Evolutionary conservation across 768 basidiomycete genomes (phyloP).

Genomic region (Mycena rebaudengoi): DNA sequence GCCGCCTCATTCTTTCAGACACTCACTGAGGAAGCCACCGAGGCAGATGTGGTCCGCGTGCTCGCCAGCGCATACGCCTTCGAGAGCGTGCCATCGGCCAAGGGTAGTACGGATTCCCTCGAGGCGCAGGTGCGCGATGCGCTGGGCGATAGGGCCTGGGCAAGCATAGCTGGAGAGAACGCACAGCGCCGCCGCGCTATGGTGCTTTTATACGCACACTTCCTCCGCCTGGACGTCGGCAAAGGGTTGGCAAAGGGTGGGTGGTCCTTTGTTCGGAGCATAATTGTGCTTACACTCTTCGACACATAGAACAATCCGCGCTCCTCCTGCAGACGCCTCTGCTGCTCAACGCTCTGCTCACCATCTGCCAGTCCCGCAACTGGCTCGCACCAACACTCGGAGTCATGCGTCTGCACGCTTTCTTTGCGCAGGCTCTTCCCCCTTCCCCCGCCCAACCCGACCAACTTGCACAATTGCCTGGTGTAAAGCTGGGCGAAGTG

Average conservation of each 20-base stretch:
- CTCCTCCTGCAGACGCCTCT: slow-evolving; percentile 77
- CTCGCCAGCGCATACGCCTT: slow-evolving; percentile 72
- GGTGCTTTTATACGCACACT: slow-evolving; percentile 84
- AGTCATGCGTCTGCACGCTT: slow-evolving; percentile 84
- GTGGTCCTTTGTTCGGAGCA: slow-evolving; percentile 32
- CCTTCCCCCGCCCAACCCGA: slow-evolving; percentile 57
- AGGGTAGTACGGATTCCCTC: slow-evolving; percentile 46
- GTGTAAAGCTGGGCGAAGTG: slow-evolving; percentile 64
- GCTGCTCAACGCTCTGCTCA: slow-evolving; percentile 82
- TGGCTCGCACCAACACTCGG: slow-evolving; percentile 86
- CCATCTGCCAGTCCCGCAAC: slow-evolving; percentile 83
- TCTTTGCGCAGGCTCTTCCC: slow-evolving; percentile 83
- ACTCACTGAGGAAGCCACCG: slow-evolving; percentile 79
- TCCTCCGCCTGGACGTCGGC: slow-evolving; percentile 71
- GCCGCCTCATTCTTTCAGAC: slow-evolving; percentile 90
- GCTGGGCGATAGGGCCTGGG: slow-evolving; percentile 63
- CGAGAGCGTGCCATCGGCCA: slow-evolving; percentile 51
- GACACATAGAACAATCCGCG: slow-evolving; percentile 68
- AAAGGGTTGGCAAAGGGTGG: slow-evolving; percentile 69
- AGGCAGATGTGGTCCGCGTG: slow-evolving; percentile 75
- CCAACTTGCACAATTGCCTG: slow-evolving; percentile 80
- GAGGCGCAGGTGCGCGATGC: slow-evolving; percentile 59
- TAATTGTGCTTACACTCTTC: background rate
- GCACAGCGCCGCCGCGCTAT: slow-evolving; percentile 63
- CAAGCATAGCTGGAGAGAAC: slow-evolving; percentile 49